A percentile compares a stretch with the other conserved stretches of the same genome.
phyloP scores from a whole-genome alignment of 768 basidiomycete species.

The Pholiota conissans region DNA sequence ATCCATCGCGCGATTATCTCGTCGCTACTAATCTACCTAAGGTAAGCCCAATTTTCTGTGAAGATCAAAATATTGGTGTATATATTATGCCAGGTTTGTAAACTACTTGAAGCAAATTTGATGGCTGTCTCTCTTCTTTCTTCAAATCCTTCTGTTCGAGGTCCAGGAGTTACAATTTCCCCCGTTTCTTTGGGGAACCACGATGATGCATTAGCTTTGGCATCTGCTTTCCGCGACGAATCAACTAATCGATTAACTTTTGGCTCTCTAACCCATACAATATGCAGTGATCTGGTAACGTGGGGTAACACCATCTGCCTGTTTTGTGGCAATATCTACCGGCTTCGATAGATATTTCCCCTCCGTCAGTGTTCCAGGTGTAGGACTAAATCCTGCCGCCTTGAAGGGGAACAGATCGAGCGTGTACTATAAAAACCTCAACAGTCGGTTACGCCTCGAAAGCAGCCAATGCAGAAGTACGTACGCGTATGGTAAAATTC shows the following conservation, averaged over 20 bases:
- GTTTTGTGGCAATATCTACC: conserved; percentile 39
- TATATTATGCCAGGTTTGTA: conserved; percentile 55
- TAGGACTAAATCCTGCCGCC: conserved; percentile 40
- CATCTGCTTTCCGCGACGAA: conserved; percentile 33
- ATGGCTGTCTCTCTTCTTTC: neutral
- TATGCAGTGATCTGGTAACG: conserved; percentile 85
- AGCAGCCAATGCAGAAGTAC: conserved; percentile 16
- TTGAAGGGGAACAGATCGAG: conserved; percentile 43
- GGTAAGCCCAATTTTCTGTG: conserved; percentile 35
- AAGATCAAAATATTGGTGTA: too few relatives aligned
- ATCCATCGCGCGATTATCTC: conserved; percentile 42
- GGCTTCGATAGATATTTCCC: conserved; percentile 30
- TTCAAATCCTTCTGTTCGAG: neutral
- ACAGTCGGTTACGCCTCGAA: neutral
- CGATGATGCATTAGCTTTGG: conserved; percentile 40
- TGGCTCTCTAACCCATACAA: conserved; percentile 54
- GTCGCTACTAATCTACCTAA: conserved; percentile 79
- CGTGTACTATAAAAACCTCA: conserved; percentile 40
- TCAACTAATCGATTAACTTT: conserved; percentile 1
- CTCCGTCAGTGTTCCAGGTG: conserved; percentile 6
- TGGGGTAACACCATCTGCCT: conserved; percentile 36
- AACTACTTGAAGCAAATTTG: conserved; percentile 43
- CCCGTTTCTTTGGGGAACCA: conserved; percentile 73
- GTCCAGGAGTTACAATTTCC: conserved; percentile 37
- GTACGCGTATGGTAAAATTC: conserved; percentile 47